phyloP scores from a whole-genome alignment of 2,329 filamentous ascomycete species.

The Arthrobotrys megalospora region DNA sequence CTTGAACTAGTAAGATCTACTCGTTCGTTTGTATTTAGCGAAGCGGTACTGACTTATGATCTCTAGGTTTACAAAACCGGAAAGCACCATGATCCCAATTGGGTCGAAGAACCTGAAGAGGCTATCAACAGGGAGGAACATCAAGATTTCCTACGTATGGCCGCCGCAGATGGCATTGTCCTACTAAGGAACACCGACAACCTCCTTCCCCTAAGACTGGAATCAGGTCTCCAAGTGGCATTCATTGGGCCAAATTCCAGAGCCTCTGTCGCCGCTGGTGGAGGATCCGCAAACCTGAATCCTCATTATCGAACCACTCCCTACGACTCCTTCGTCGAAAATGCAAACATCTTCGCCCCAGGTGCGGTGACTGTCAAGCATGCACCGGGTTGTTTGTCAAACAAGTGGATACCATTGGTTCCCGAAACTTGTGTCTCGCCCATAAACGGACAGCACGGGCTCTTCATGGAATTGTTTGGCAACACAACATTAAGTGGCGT shows the following conservation, averaged over 20 bases:
- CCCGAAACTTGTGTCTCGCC: constrained; percentile 64
- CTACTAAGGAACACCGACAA: constrained; percentile 80
- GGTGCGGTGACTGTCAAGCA: constrained; percentile 62
- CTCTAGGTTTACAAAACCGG: constrained; percentile 63
- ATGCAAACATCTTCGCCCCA: constrained; percentile 60
- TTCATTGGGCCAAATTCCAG: constrained; percentile 74
- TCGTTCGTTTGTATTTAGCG: neutral
- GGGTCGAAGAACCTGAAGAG: constrained; percentile 63
- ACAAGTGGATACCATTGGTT: constrained; percentile 64
- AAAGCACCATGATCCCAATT: constrained; percentile 63
- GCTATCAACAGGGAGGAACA: constrained; percentile 66
- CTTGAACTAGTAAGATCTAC: constrained; percentile 65
- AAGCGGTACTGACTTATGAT: neutral
- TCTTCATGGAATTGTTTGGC: constrained; percentile 64
- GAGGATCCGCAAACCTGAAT: constrained; percentile 65
- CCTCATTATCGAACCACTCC: constrained; percentile 64
- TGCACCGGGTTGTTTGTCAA: constrained; percentile 63
- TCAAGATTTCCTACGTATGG: constrained; percentile 73
- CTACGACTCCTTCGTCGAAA: constrained; percentile 63
- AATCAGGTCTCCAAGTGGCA: constrained; percentile 69
- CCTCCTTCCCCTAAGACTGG: constrained; percentile 74
- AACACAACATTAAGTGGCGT: constrained; percentile 63
- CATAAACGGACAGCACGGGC: constrained; percentile 63
- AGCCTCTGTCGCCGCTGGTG: constrained; percentile 66
- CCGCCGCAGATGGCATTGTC: constrained; percentile 79